phyloP scores from a whole-genome alignment of 345 rosid genomes.

The Noccaea caerulescens region DNA sequence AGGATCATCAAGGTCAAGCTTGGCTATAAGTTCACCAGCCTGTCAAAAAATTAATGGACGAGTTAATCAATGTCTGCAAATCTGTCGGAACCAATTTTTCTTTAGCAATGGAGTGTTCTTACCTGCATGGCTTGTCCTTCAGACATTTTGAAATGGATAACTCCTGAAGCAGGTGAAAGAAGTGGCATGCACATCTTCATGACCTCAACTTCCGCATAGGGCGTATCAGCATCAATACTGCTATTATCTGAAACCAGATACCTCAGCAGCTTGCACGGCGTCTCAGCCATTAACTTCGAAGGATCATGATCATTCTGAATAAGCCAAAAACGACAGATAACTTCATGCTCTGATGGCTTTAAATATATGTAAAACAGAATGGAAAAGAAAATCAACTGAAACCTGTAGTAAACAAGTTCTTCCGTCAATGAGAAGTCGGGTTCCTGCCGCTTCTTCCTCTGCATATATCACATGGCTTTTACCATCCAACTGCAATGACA shows the following conservation, averaged over 20 bases:
- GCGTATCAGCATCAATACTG: constrained; percentile 90
- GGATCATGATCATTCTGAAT: constrained; percentile 97
- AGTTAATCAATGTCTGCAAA: constrained; percentile 13
- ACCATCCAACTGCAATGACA: constrained; percentile 79
- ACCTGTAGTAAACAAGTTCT: constrained; percentile 98
- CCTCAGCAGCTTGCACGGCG: constrained; percentile 98
- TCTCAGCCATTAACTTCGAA: constrained; percentile 93
- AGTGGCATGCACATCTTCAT: constrained; percentile 99
- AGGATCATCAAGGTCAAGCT: constrained; percentile 96
- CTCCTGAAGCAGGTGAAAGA: constrained; percentile 98
- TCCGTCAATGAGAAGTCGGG: constrained; percentile 98
- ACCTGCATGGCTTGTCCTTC: constrained; percentile 99
- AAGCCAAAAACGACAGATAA: constrained; percentile 38
- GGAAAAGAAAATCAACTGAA: constrained; percentile 25
- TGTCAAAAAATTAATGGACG: constrained; percentile 43
- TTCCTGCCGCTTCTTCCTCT: constrained; percentile 99
- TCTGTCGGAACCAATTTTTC: neutral
- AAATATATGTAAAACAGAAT: neutral
- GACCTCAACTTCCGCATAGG: constrained; percentile 99
- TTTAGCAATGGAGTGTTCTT: constrained; percentile 15
- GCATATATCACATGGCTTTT: constrained; percentile 99
- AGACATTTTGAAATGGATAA: constrained; percentile 76
- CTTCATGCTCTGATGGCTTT: constrained; percentile 7
- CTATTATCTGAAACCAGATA: constrained; percentile 87
- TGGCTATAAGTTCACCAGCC: constrained; percentile 99